Percentiles rank a stretch among this genome's conserved stretches.
Evolutionary conservation across 1,284 basidiomycete genomes (phyloP).

Genomic region (Microbotryum violaceum): DNA sequence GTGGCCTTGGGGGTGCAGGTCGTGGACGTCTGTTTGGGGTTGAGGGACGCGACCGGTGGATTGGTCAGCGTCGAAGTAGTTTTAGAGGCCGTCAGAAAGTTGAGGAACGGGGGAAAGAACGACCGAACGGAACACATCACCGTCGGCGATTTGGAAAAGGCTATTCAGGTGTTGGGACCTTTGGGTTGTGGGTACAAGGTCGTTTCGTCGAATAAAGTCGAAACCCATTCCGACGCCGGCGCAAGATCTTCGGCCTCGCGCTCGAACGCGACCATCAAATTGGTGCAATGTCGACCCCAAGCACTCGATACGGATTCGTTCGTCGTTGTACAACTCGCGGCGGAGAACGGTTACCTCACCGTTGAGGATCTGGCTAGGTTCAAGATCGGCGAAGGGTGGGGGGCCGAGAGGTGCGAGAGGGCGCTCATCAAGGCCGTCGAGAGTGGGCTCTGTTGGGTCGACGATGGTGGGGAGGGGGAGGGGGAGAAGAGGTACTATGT

Average conservation of each 20-base stretch:
- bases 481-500: no score
- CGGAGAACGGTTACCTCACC: constrained; percentile 58
- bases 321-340: constrained; percentile 38
- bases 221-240: no score
- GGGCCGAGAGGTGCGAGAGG: constrained; percentile 59
- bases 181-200: constrained; percentile 80
- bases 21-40: constrained; percentile 89
- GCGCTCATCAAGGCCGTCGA: constrained; percentile 82
- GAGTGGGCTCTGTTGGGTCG: constrained; percentile 91
- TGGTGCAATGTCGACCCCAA: constrained; percentile 41
- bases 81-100: constrained; percentile 62
- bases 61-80: constrained; percentile 83
- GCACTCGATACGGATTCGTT: constrained; percentile 42
- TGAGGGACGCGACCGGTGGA: constrained; percentile 80
- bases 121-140: constrained; percentile 45
- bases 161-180: constrained; percentile 79
- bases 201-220: no score
- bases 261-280: constrained; percentile 44
- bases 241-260: constrained; percentile 27
- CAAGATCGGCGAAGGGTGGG: constrained; percentile 69
- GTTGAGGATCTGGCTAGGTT: constrained; percentile 13
- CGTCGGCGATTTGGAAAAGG: constrained; percentile 73
- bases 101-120: constrained; percentile 51
- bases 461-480: constrained; percentile 46
- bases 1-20: constrained; percentile 94